phyloP scores from a whole-genome alignment of 2,329 filamentous ascomycete genomes.

The Tricladium varicosporioides region DNA sequence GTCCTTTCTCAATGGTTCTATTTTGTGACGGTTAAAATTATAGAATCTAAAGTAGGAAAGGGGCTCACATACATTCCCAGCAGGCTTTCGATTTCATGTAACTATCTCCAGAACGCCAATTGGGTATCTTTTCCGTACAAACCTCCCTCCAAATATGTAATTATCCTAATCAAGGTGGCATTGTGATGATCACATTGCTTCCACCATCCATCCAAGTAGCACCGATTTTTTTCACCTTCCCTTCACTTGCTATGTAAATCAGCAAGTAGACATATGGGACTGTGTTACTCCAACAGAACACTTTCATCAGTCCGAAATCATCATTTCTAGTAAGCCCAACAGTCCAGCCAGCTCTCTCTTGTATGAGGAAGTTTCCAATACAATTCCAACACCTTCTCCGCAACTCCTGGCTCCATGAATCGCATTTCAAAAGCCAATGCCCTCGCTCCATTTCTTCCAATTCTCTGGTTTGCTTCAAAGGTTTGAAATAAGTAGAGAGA shows the following conservation, averaged over 20 bases:
- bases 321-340: constrained; percentile 53
- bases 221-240: constrained; percentile 55
- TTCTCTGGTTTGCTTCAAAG: constrained; percentile 45
- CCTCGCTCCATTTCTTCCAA: constrained; percentile 67
- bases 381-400: constrained; percentile 60
- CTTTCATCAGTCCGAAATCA: constrained; percentile 46
- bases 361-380: constrained; percentile 57
- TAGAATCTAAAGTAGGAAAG: too few species aligned
- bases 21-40: too few species aligned
- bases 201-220: constrained; percentile 58
- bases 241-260: constrained; percentile 68
- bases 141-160: too few species aligned
- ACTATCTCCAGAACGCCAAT: too few species aligned
- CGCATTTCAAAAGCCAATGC: constrained; percentile 68
- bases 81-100: too few species aligned
- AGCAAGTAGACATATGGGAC: constrained; percentile 72
- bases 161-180: too few species aligned
- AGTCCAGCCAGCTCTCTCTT: constrained; percentile 64
- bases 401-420: constrained; percentile 48
- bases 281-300: constrained; percentile 79
- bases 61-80: too few species aligned
- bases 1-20: too few species aligned
- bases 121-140: too few species aligned
- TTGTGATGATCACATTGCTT: too few species aligned
- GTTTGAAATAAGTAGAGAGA: constrained; percentile 52